Percentiles rank a stretch among this genome's conserved stretches.
Evolutionary conservation across 2,329 filamentous ascomycete species (phyloP).

Genomic region (Scedosporium boydii): DNA sequence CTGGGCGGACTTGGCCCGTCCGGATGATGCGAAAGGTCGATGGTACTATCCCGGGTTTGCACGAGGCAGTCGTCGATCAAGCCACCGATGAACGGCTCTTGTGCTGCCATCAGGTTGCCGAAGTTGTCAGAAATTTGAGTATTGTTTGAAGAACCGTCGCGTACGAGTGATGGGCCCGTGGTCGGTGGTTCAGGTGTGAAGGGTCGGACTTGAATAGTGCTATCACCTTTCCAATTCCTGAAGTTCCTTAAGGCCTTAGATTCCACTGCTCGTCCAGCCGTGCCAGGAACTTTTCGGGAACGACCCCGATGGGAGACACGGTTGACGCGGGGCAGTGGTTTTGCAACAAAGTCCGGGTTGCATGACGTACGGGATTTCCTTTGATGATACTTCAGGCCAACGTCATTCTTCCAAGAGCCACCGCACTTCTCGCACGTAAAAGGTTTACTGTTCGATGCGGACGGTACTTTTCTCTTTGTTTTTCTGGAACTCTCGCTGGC

Average conservation of each 20-base stretch:
- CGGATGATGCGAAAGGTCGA: not conserved
- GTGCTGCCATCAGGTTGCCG: constrained; percentile 18
- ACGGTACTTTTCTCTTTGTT: not conserved
- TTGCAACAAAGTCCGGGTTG: constrained; percentile 34
- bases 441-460: constrained; percentile 14
- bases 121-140: constrained; percentile 17
- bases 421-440: constrained; percentile 45
- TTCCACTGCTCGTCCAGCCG: not conserved
- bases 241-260: not conserved
- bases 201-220: not conserved
- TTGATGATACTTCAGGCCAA: constrained; percentile 49
- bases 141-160: not conserved
- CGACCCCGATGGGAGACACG: not conserved
- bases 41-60: not conserved
- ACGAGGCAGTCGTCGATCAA: not conserved
- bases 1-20: not conserved
- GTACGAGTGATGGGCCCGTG: not conserved
- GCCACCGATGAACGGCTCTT: constrained; percentile 10
- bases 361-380: constrained; percentile 44
- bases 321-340: not conserved
- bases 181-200: constrained; percentile 3
- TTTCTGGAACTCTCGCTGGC: not conserved
- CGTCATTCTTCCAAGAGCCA: constrained; percentile 46
- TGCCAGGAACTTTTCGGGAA: not conserved
- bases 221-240: constrained; percentile 4